Evolutionary conservation across 768 basidiomycete species (phyloP), one percentile per base, ranked within the genome.

Genomic region (Amanita phalloides): DNA sequence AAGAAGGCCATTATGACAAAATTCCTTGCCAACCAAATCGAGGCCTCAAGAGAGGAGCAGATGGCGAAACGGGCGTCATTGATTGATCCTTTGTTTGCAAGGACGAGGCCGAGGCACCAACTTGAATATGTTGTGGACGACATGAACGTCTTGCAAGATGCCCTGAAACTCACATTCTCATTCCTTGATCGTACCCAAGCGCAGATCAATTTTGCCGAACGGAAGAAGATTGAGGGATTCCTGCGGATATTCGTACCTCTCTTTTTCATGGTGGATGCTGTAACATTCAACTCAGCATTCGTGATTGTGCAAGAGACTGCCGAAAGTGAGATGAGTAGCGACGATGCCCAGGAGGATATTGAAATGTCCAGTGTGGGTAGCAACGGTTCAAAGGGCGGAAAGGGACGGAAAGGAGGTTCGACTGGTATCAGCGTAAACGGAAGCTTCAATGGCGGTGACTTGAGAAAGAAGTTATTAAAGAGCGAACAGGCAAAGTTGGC

Each of bases 141-240:
- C 63, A 70, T 79, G 9, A 72, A 73, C 14, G 86, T 92, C 8
- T 63, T 98, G 52, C 89, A 90, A 62, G 96, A 99, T 61, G 76
- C 81, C 21, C 65, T 95, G 64, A 94, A 94, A 71, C 75, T 99
- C 61, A 79, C 86, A 32, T 80, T 97, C 60, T 89, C 89, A 2
- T 90, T 90, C 67, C 72, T 99, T 58, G 95, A 98, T 62, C 85
- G 95, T 36, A 87, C 86, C 14, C 84, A 84, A 54, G 83, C 77
- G 6, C 84, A 86, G 64, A 77, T 90, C 49, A 75, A 76, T 26
- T 72, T 75, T 11, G 70, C 73, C 7, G 93, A 97, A 59, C 73
- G 90, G 61, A 83, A 79, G 61, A 74, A 83, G 58, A 84, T 96
- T 32, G 96, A 99, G 65, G 75, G 74, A 0, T 90, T 89, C 62